Conservation (phyloP, 2,329 filamentous ascomycete species). For the Xylariomycetidae sp. region DNA sequence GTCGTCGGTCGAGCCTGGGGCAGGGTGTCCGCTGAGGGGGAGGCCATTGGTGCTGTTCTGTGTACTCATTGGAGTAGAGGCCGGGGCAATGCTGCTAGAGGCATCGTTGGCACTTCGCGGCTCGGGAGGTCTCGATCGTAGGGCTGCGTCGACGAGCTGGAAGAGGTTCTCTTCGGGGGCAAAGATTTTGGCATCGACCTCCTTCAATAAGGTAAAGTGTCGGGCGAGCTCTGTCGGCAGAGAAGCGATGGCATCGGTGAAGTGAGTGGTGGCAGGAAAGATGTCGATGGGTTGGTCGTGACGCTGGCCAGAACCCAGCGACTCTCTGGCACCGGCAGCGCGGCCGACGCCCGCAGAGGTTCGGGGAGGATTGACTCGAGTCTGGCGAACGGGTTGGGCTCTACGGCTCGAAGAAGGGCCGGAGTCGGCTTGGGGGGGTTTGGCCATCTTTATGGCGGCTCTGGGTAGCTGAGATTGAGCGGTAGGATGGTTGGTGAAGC, state of each 20-base stretch:
- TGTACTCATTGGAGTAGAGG: conserved; percentile 44
- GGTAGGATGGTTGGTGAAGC: no score
- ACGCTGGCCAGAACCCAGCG: conserved; percentile 37
- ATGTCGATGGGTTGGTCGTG: conserved; percentile 61
- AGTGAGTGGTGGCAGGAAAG: conserved; percentile 65
- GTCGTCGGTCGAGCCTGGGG: conserved; percentile 38
- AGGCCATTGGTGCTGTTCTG: conserved; percentile 44
- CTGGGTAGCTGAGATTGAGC: no score
- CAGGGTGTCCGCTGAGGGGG: conserved; percentile 30
- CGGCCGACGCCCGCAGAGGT: conserved; percentile 45
- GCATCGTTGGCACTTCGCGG: conserved; percentile 40
- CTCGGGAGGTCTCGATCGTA: conserved; percentile 46
- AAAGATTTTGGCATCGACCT: conserved; percentile 96
- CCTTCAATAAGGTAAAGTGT: conserved; percentile 92
- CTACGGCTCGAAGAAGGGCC: conserved; percentile 44
- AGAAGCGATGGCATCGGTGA: conserved; percentile 87
- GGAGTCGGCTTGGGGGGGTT: not conserved
- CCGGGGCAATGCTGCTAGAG: conserved; percentile 35
- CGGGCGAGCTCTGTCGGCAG: conserved; percentile 92
- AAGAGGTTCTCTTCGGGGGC: conserved; percentile 79
- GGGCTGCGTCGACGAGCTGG: conserved; percentile 64
- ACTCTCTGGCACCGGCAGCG: conserved; percentile 38
- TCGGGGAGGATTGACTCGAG: conserved; percentile 60
- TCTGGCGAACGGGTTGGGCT: conserved; percentile 61
- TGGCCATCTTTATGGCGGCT: no score